These are phyloP conservation scores for Syzygium aqueum DNA, from an alignment of 345 rosid species.

Conservation along the genomic window DNA sequence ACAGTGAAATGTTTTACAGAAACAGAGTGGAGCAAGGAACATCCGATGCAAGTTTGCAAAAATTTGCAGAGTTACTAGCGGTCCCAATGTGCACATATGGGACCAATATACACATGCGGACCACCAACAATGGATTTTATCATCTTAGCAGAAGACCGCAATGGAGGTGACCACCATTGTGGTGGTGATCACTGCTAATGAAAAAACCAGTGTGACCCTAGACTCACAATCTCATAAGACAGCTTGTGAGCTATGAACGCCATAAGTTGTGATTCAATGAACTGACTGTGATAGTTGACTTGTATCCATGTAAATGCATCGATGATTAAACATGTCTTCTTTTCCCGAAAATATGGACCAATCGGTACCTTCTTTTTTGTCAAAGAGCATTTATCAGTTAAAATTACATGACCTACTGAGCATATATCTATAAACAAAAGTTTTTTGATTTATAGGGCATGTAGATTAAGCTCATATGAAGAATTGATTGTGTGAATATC, in stretches of 20 bases:
- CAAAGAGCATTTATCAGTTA: not conserved
- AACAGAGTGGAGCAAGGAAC: not conserved
- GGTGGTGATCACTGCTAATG: no score
- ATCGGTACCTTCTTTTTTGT: not conserved
- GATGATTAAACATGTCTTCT: not conserved
- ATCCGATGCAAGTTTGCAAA: not conserved
- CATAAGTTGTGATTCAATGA: no score
- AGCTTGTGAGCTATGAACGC: no score
- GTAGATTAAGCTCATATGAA: not conserved
- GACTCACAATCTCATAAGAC: no score
- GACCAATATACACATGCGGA: not conserved
- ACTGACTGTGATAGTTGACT: not conserved
- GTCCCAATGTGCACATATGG: not conserved
- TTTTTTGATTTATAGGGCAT: not conserved
- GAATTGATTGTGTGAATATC: not conserved
- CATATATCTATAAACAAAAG: not conserved
- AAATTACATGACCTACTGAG: not conserved
- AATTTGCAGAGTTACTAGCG: not conserved
- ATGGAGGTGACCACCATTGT: no score
- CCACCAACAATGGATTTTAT: not conserved
- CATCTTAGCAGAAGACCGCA: no score
- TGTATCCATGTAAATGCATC: not conserved
- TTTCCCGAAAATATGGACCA: not conserved
- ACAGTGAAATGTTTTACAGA: not conserved
- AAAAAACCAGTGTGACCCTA: no score